These are phyloP conservation scores for Thymus quinquecostatus DNA, from an alignment of 257 asterid species.

Conservation along the genomic window DNA sequence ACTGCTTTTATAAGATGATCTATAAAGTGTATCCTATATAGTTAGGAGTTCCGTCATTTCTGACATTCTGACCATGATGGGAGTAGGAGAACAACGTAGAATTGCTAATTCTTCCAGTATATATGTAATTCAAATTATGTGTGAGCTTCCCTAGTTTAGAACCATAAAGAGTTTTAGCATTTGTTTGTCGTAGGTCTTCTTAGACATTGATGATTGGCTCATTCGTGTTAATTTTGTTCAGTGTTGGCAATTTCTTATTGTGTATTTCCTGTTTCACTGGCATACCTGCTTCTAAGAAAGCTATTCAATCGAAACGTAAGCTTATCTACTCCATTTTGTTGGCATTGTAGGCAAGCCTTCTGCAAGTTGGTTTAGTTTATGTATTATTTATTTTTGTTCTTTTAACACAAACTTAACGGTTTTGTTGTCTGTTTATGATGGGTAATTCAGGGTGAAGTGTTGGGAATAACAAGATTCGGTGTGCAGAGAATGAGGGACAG, in stretches of 20 bases:
- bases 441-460: constrained; percentile 76
- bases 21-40: neutral
- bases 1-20: constrained; percentile 1
- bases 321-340: neutral
- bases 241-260: neutral
- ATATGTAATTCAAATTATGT: neutral
- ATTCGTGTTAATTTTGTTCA: neutral
- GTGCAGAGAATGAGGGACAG: constrained; percentile 90
- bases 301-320: too few species aligned
- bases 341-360: neutral
- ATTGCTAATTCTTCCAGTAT: neutral
- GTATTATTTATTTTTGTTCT: neutral
- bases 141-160: neutral
- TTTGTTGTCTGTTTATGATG: constrained; percentile 7
- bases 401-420: neutral
- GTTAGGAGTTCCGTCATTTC: neutral
- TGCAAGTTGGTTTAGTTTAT: neutral
- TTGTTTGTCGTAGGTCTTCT: neutral
- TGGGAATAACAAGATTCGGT: constrained; percentile 88
- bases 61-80: constrained; percentile 4
- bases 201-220: neutral
- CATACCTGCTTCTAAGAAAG: too few species aligned
- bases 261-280: neutral
- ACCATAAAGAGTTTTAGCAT: neutral
- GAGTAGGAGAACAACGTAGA: neutral